phyloP scores from a whole-genome alignment of 305 asterid species.

The Fraxinus latifolia region DNA sequence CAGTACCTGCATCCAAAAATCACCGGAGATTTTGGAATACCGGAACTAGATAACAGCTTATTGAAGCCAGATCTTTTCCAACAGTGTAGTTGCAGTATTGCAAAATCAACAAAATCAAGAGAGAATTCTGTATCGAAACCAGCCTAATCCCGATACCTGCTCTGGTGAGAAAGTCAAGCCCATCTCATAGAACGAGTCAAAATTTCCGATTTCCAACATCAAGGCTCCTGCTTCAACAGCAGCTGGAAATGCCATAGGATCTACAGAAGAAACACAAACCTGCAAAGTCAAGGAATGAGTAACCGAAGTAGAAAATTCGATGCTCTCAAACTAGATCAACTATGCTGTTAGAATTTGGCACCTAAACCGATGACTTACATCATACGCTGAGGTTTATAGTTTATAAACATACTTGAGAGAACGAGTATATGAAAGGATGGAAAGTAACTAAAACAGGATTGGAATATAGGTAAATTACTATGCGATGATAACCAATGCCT shows the following conservation, averaged over 20 bases:
- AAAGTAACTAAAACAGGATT: neutral
- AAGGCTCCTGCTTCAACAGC: slow-evolving; percentile 92
- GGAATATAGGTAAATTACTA: neutral
- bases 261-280: slow-evolving; percentile 91
- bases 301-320: neutral
- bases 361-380: neutral
- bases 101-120: neutral
- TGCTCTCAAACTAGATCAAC: neutral
- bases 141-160: slow-evolving; percentile 43
- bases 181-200: slow-evolving; percentile 78
- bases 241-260: slow-evolving; percentile 73
- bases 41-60: neutral
- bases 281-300: slow-evolving; percentile 23
- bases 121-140: neutral
- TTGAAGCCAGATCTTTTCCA: neutral
- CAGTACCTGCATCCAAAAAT: slow-evolving; percentile 45
- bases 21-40: neutral
- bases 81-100: neutral
- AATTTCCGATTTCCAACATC: slow-evolving; percentile 90
- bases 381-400: neutral
- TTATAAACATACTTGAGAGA: neutral
- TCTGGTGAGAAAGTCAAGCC: slow-evolving; percentile 71
- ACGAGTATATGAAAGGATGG: neutral
- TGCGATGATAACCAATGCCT: neutral
- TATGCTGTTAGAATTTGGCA: neutral